Conservation (phyloP, 73 alveolate genomes). For the Paramecium caudatum region DNA sequence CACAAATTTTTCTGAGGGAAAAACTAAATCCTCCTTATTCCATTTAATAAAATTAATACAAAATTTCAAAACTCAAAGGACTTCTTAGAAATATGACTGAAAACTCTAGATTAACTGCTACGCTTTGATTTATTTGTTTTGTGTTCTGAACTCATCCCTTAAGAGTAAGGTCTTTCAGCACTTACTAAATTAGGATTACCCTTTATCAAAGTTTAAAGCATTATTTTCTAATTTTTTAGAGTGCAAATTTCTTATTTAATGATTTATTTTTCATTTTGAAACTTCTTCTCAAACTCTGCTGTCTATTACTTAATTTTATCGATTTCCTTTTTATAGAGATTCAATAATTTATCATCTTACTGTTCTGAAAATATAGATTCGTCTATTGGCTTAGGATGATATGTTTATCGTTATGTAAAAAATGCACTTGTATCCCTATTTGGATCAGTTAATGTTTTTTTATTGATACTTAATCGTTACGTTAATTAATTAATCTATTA, state of each 20-base stretch:
- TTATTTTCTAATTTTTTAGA: not conserved
- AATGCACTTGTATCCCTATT: not conserved
- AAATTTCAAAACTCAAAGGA: slow-evolving; percentile 21
- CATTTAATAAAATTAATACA: not conserved
- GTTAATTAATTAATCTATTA: not conserved
- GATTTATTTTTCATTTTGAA: slow-evolving; percentile 45
- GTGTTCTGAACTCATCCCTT: slow-evolving; percentile 36
- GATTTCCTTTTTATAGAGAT: slow-evolving; percentile 27
- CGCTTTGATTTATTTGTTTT: slow-evolving; percentile 36
- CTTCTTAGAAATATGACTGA: slow-evolving; percentile 24
- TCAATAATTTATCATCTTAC: slow-evolving; percentile 20
- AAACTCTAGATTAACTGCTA: slow-evolving; percentile 43
- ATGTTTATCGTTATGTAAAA: slow-evolving; percentile 21
- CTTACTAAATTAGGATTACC: not conserved
- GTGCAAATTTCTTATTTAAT: slow-evolving; percentile 50
- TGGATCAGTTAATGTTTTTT: not conserved
- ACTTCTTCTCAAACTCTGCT: slow-evolving; percentile 35
- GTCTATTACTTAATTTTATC: slow-evolving; percentile 65
- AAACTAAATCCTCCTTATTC: not conserved
- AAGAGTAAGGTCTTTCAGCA: slow-evolving; percentile 13
- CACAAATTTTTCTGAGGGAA: slow-evolving; percentile 7
- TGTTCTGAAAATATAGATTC: not conserved
- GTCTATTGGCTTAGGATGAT: not conserved
- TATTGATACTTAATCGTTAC: not conserved
- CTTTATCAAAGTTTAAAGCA: slow-evolving; percentile 27